Percentiles rank a stretch among this genome's conserved stretches.
Evolutionary conservation across 495 filamentous ascomycete genomes (phyloP).

Genomic region (Parathielavia appendiculata): DNA sequence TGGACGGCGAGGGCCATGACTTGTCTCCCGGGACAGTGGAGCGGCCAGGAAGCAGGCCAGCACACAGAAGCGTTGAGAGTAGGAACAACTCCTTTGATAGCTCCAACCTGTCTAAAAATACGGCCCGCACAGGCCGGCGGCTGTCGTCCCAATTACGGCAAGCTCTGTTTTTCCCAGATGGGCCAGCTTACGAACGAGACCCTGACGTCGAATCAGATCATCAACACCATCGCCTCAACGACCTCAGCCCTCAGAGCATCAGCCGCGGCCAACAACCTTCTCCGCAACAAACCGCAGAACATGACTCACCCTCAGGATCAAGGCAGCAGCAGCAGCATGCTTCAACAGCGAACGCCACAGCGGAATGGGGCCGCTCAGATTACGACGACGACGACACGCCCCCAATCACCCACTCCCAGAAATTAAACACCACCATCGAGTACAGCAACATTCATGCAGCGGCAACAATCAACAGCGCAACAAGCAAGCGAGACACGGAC

Average conservation of each 20-base stretch:
- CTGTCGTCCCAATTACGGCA: slow-evolving; percentile 18
- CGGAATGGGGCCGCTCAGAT: background rate
- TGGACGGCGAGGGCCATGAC: too few relatives aligned
- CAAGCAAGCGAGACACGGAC: too few relatives aligned
- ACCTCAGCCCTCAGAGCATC: slow-evolving; percentile 3
- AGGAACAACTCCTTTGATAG: slow-evolving; percentile 5
- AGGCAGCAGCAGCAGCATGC: background rate
- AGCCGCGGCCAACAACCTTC: slow-evolving; percentile 22
- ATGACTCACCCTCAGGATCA: background rate
- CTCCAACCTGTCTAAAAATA: background rate
- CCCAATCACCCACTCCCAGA: too few relatives aligned
- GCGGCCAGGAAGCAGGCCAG: slow-evolving; percentile 9
- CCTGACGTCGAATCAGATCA: background rate
- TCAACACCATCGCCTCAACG: background rate
- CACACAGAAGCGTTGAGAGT: slow-evolving; percentile 1
- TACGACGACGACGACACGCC: background rate
- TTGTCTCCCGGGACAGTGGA: too few relatives aligned
- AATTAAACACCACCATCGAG: too few relatives aligned
- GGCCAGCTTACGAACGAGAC: background rate
- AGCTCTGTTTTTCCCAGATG: slow-evolving; percentile 1
- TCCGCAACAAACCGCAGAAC: slow-evolving; percentile 10
- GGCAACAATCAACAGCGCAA: too few relatives aligned
- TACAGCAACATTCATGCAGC: too few relatives aligned
- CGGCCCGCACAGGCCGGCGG: background rate
- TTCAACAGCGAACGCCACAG: background rate